A percentile compares a stretch with the other conserved stretches of the same genome.
Conservation (phyloP, 1,139 yeast species). For the Zygosaccharomyces sapae region DNA sequence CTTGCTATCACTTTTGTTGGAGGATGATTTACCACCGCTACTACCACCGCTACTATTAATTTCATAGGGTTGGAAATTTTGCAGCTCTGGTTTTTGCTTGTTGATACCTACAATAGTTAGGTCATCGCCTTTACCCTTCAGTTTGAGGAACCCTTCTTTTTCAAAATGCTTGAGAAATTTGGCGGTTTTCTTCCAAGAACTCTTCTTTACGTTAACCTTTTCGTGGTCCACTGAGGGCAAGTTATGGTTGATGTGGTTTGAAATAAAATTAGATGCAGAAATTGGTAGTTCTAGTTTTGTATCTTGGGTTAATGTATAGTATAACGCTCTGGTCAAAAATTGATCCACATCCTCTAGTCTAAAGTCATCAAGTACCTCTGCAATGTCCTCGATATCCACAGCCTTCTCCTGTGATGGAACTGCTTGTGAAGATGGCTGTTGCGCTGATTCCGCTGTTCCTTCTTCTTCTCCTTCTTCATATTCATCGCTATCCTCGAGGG, state of each 20-base stretch:
- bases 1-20: constrained; percentile 29
- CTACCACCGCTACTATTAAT: constrained; percentile 12
- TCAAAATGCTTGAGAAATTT: constrained; percentile 84
- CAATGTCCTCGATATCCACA: constrained; percentile 17
- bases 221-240: constrained; percentile 50
- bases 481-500: constrained; percentile 20
- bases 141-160: constrained; percentile 65
- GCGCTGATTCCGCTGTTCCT: constrained; percentile 10
- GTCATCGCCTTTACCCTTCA: constrained; percentile 69
- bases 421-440: constrained; percentile 1
- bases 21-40: constrained; percentile 19
- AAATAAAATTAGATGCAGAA: constrained; percentile 71
- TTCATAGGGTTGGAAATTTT: constrained; percentile 58
- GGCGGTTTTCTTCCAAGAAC: constrained; percentile 85
- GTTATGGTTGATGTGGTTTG: constrained; percentile 62
- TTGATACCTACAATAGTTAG: constrained; percentile 52
- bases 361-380: constrained; percentile 42
- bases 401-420: constrained; percentile 6
- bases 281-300: constrained; percentile 53
- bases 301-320: constrained; percentile 63
- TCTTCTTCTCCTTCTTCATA: constrained; percentile 15
- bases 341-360: constrained; percentile 71
- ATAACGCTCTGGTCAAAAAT: constrained; percentile 62
- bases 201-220: constrained; percentile 65
- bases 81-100: constrained; percentile 48